phyloP scores from a whole-genome alignment of 1,284 basidiomycete species.

The Naganishia cerealis region DNA sequence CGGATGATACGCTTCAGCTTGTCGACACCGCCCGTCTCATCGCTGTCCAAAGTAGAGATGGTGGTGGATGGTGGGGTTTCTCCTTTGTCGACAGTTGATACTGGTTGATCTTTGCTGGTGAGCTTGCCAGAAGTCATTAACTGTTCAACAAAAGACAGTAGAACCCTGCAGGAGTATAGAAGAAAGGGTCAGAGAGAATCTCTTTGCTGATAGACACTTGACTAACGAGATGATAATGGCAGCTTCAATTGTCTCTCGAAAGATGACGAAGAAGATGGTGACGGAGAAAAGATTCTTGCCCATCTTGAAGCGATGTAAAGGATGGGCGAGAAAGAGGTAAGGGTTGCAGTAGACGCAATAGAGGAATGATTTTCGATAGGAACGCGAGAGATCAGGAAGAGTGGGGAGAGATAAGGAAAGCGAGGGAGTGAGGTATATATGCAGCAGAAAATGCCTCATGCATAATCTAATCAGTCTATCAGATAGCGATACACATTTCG shows the following conservation, averaged over 20 bases:
- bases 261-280: constrained; percentile 56
- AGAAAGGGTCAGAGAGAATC: neutral
- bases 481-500: constrained; percentile 5
- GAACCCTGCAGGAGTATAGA: constrained; percentile 38
- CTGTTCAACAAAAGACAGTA: constrained; percentile 56
- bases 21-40: constrained; percentile 35
- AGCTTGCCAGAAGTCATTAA: constrained; percentile 50
- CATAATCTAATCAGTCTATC: constrained; percentile 29
- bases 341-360: neutral
- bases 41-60: constrained; percentile 25
- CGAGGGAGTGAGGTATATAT: constrained; percentile 10
- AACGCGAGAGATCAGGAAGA: neutral
- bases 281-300: constrained; percentile 50
- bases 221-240: constrained; percentile 51
- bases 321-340: neutral
- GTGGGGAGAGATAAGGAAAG: neutral
- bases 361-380: neutral
- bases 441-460: constrained; percentile 13
- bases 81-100: constrained; percentile 1
- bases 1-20: constrained; percentile 44
- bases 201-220: constrained; percentile 1
- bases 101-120: constrained; percentile 23
- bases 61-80: constrained; percentile 10
- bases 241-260: constrained; percentile 55
- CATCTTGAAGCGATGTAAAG: constrained; percentile 40